A percentile compares a stretch with the other conserved stretches of the same genome.
Evolutionary conservation across 176 grass and related monocot genomes (phyloP).

Genomic region (Tillandsia fasciculata): DNA sequence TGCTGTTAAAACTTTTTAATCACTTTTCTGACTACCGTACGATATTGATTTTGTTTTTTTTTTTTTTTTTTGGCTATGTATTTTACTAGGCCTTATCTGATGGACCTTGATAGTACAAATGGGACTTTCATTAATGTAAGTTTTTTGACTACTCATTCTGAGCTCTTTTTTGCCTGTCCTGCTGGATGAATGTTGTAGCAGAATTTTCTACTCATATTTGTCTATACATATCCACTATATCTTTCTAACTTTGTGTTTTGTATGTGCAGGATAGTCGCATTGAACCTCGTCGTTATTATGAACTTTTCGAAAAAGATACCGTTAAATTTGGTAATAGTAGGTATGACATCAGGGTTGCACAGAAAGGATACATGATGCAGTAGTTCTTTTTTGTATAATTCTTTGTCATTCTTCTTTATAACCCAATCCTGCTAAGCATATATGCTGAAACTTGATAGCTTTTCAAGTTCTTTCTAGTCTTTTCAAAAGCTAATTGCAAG

Average conservation of each 20-base stretch:
- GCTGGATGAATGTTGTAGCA: neutral
- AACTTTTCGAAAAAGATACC: slow-evolving; percentile 93
- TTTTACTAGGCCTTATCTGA: slow-evolving; percentile 64
- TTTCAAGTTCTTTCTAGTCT: no score
- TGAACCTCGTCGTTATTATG: slow-evolving; percentile 84
- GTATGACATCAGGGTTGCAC: slow-evolving; percentile 30
- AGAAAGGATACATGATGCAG: neutral
- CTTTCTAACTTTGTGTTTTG: slow-evolving; percentile 3
- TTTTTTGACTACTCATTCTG: slow-evolving; percentile 15
- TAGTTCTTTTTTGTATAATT: neutral
- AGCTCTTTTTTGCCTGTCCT: slow-evolving; percentile 2
- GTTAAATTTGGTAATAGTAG: slow-evolving; percentile 93
- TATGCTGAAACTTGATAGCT: no score
- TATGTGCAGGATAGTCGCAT: slow-evolving; percentile 59
- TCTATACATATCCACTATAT: neutral
- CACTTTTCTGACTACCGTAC: neutral
- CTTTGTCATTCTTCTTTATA: neutral
- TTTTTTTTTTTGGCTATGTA: slow-evolving; percentile 13
- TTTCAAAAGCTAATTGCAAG: no score
- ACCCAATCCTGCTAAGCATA: neutral
- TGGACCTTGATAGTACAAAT: slow-evolving; percentile 97
- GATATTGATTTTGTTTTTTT: slow-evolving; percentile 3
- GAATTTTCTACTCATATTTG: neutral
- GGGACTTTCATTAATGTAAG: slow-evolving; percentile 89
- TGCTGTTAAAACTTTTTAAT: neutral